phyloP scores from a whole-genome alignment of 2,329 filamentous ascomycete genomes.

The Nigrograna mackinnonii region DNA sequence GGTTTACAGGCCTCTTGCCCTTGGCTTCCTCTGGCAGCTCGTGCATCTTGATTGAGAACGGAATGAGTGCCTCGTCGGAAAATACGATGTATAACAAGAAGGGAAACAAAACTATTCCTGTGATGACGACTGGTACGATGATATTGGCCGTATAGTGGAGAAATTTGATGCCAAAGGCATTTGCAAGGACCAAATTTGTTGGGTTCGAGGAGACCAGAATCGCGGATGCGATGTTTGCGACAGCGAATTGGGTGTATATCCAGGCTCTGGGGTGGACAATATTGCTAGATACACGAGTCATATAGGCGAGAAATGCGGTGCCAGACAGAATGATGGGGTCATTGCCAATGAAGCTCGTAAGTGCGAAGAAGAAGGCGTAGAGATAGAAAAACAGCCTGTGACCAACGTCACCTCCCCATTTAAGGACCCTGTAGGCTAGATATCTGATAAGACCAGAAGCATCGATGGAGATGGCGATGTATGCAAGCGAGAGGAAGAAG shows the following conservation, averaged over 20 bases:
- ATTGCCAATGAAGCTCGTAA: slow-evolving; percentile 73
- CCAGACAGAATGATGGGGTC: slow-evolving; percentile 76
- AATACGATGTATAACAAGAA: slow-evolving; percentile 73
- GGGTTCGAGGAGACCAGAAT: slow-evolving; percentile 79
- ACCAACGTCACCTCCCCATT: slow-evolving; percentile 69
- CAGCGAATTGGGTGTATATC: slow-evolving; percentile 73
- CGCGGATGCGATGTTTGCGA: slow-evolving; percentile 75
- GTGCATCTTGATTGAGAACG: slow-evolving; percentile 68
- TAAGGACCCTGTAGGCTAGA: slow-evolving; percentile 70
- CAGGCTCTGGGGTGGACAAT: slow-evolving; percentile 72
- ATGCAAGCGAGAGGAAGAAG: slow-evolving; percentile 75
- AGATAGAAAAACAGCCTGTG: slow-evolving; percentile 73
- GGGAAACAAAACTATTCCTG: slow-evolving; percentile 69
- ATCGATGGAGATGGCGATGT: slow-evolving; percentile 78
- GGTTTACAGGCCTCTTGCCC: slow-evolving; percentile 65
- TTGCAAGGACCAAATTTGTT: slow-evolving; percentile 74
- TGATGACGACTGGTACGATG: slow-evolving; percentile 72
- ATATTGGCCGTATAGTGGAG: slow-evolving; percentile 77
- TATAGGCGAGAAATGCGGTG: slow-evolving; percentile 75
- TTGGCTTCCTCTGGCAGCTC: slow-evolving; percentile 63
- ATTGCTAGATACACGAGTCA: slow-evolving; percentile 75
- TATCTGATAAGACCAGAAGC: slow-evolving; percentile 74
- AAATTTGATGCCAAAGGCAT: slow-evolving; percentile 73
- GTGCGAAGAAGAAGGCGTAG: slow-evolving; percentile 70
- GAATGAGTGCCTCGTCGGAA: slow-evolving; percentile 65